Base-by-base conservation (phyloP, 164 flowering plant species). In the Berberis vulgaris region DNA sequence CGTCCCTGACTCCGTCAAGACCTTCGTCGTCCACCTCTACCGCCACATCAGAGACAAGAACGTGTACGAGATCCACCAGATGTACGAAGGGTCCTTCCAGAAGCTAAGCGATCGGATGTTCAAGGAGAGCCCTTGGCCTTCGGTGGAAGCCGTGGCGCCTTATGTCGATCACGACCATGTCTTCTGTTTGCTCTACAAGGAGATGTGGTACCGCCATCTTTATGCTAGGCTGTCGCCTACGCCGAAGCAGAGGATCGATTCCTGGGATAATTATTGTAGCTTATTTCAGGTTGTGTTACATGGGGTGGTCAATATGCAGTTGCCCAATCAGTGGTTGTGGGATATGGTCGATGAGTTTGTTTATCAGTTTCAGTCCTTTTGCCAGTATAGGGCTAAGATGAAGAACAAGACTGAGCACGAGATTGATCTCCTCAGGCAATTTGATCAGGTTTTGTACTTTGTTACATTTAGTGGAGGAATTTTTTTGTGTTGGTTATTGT, bases 271-370 rank as follows among this genome's bases (percentile, higher is more conserved):
- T 65, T 95, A 95, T 63, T 89, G 96, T 67, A 85, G 82, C 59
- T 73, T 95, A 50, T 91, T 91, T 69, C 87, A 82, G 82, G 95
- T 86, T 41, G 97, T 91, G 64, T 73, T 95, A 73, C 97, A 89
- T 67, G 96, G 99, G 3, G 96, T 86, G 50, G 97, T 95, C 43
- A 95, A 84, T 65, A 95, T 89, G 97, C 99, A 95, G 75, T 67
- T 95, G 72, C 97, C 97, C 1, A 91, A 91, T 65, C 99, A 95
- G 84, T 95, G 99, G 99, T 65, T 95, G 62, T 91, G 99, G 99
- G 99, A 95, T 65, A 95, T 91, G 99, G 96, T 95, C 7, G 99
- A 95, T 78, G 99, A 95, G 79, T 95, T 95, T 76, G 96, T 95
- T 5, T 95, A 91, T 65, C 99, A 95, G 81, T 95, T 91, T 61